Base-by-base conservation (phyloP, 2,329 filamentous ascomycete species). In the Sporothrix phasma region DNA sequence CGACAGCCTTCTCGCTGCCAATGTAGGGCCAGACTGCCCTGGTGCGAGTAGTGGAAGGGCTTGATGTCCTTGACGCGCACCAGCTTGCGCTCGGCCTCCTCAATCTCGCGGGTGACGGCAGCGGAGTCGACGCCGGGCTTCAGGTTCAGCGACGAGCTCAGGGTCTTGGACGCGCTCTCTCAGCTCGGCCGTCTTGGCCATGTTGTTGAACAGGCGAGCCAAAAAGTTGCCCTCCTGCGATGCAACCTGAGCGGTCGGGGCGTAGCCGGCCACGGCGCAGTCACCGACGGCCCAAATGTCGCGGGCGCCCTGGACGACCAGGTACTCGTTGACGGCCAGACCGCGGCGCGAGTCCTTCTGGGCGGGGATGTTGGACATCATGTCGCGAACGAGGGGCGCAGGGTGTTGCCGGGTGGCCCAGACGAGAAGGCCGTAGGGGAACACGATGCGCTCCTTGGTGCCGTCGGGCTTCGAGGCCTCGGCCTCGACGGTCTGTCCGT, bases 281-380 rank as follows among this genome's bases (percentile, higher is more conserved):
- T 99, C 94, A 72, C 94, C 94, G 62, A 97, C 88, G 59, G 94
- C 94, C 94, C 94, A 99, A 75, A 99, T 90, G 75, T 97, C 95
- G 73, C 95, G 92, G 58, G 93, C 86, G 64, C 94, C 94, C 78
- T 99, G 96, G 67, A 99, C 94, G 66, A 97, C 94, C 13, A 99
- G 88, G 78, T 97, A 99, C 78, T 99, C 94, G 79, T 99, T 99
- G 68, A 99, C 94, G 64, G 91, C 90, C 58, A 99, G 86, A 74
- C 94, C 94, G 71, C 94, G 92, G 70, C 92, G 88, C 34, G 94
- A 96, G 77, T 96, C 88, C 80, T 93, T 94, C 76, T 99, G 94
- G 4, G 92, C 94, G 29, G 92, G 90, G 68, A 99, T 93, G 77
- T 92, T 89, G 71, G 79, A 78, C 85, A 97, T 96, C 67, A 99